Evolutionary conservation across 2,329 filamentous ascomycete species (phyloP), one percentile per base, ranked within the genome.

Genomic region (Clarireedia homoeocarpa): DNA sequence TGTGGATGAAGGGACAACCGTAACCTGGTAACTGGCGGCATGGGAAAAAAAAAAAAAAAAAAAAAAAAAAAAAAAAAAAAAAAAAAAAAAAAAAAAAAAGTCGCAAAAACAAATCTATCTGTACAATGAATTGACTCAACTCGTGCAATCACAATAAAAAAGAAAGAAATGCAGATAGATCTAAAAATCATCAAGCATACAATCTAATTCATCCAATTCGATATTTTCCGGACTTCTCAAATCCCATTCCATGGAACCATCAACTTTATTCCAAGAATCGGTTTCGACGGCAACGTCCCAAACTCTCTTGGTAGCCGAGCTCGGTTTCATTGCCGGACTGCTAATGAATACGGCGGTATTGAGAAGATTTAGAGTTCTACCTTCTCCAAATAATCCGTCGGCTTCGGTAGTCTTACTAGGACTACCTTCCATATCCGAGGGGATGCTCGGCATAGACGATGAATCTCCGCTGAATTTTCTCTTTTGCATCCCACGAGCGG

Each of bases 181-280:
- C 53, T 62, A 63, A 40, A 69, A 89, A 63, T 82, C 85, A 68
- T 88, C 85, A 66, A 96, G 82, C 70, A 96, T 81, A 65, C 88
- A 84, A 68, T 97, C 92, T 24, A 97, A 83, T 76, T 99, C 94
- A 48, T 96, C 90, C 49, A 97, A 82, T 70, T 95, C 91, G 64
- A 97, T 86, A 62, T 84, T 88, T 74, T 97, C 94, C 1, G 91
- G 91, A 69, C 85, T 90, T 69, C 79, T 78, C 66, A 83, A 71
- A 58, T 82, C 80, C 69, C 79, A 79, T 67, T 87, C 86, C 73
- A 76, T 73, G 54, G 63, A 66, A 45, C 71, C 71, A 58, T 73
- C 59, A 17, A 12, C 40, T 67, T 66, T 67, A 30, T 39, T 48
- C 44, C 42, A 27, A 26, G 27, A 17, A 47, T 45, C 34, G 9